Conservation (phyloP, 2,329 filamentous ascomycete species). For the Alternaria sp. region DNA sequence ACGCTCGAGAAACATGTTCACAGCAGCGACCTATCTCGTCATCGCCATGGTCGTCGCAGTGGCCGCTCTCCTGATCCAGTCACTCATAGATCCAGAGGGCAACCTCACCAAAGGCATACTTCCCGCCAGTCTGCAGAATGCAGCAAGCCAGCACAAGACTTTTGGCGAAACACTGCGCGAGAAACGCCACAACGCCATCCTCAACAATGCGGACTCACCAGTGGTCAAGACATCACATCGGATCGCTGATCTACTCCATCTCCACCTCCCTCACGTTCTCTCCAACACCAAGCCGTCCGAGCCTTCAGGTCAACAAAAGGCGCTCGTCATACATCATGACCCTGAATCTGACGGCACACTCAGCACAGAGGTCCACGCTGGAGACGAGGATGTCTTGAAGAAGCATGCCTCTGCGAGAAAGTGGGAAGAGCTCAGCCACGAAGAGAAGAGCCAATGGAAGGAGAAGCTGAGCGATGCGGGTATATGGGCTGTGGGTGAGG, state of each 20-base stretch:
- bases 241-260: slow-evolving; percentile 42
- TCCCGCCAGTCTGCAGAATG: slow-evolving; percentile 57
- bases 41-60: slow-evolving; percentile 66
- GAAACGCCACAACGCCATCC: slow-evolving; percentile 29
- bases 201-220: slow-evolving; percentile 37
- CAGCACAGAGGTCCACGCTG: slow-evolving; percentile 50
- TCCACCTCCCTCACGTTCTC: slow-evolving; percentile 26
- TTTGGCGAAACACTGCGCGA: slow-evolving; percentile 39
- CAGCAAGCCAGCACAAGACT: slow-evolving; percentile 33
- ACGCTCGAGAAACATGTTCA: slow-evolving; percentile 55
- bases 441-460: slow-evolving; percentile 73
- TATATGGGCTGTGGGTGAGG: slow-evolving; percentile 80
- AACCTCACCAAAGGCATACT: slow-evolving; percentile 58
- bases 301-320: slow-evolving; percentile 37
- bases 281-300: slow-evolving; percentile 7
- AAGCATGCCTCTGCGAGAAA: slow-evolving; percentile 59
- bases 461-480: slow-evolving; percentile 71
- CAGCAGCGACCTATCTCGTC: slow-evolving; percentile 63
- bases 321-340: slow-evolving; percentile 51
- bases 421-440: slow-evolving; percentile 73
- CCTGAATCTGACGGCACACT: slow-evolving; percentile 46
- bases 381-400: slow-evolving; percentile 41
- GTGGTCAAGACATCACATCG: slow-evolving; percentile 35
- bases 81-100: slow-evolving; percentile 61
- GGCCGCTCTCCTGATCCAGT: slow-evolving; percentile 67